Conservation (phyloP, 805 yeast species). For the Teunomyces barrocoloradensis region DNA sequence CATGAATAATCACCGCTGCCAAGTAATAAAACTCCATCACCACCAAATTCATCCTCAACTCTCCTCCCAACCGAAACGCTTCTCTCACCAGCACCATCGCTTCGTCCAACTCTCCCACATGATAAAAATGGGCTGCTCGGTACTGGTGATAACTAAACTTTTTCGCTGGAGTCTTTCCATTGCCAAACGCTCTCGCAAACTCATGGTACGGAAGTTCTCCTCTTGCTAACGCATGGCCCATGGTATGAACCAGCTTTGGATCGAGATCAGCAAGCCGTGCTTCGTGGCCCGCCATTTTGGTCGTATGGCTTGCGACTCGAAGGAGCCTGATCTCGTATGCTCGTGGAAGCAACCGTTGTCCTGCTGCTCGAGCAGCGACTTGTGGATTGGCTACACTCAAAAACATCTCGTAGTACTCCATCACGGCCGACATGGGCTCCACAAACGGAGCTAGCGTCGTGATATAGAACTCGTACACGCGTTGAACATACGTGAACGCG, state of each 20-base stretch:
- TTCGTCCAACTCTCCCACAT: conserved; percentile 15
- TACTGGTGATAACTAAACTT: conserved; percentile 11
- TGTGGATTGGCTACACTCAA: conserved; percentile 13
- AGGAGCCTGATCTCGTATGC: conserved; percentile 5
- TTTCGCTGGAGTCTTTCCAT: too few species aligned
- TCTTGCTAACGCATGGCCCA: neutral
- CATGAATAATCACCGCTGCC: conserved; percentile 14
- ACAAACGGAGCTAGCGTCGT: conserved; percentile 39
- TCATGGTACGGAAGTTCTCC: neutral
- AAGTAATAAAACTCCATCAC: conserved; percentile 22
- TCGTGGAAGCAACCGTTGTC: conserved; percentile 11
- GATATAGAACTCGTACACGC: conserved; percentile 42
- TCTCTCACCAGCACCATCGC: conserved; percentile 14
- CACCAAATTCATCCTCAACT: conserved; percentile 20
- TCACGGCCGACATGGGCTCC: conserved; percentile 37
- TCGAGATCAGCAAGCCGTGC: neutral
- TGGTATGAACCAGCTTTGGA: neutral
- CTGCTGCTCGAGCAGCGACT: conserved; percentile 5
- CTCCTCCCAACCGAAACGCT: conserved; percentile 18
- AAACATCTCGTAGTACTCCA: conserved; percentile 23
- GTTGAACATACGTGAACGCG: conserved; percentile 33
- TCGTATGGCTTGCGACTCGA: neutral
- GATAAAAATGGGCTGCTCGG: conserved; percentile 10
- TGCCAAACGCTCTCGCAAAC: neutral
- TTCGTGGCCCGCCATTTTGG: neutral